These are phyloP conservation scores for Kwoniella shivajii DNA, from an alignment of 1,284 basidiomycete genomes.

Conservation along the genomic window DNA sequence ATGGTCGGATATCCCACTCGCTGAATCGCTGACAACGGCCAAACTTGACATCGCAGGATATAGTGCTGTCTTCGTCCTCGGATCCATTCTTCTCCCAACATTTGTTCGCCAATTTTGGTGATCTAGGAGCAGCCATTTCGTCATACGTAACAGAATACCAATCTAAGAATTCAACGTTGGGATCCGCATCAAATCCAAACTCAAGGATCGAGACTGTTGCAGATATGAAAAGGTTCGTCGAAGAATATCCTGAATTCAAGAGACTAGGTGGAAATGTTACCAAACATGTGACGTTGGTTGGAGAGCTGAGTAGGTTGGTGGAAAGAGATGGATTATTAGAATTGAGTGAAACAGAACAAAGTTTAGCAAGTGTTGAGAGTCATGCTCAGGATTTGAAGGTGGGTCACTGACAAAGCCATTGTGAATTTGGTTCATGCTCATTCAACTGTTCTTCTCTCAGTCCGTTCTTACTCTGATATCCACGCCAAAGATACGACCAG, in stretches of 20 bases:
- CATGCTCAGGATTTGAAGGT: conserved; percentile 79
- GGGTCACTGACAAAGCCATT: conserved; percentile 25
- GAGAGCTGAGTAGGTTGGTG: conserved; percentile 89
- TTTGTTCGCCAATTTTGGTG: conserved; percentile 92
- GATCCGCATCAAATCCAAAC: conserved; percentile 60
- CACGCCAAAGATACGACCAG: conserved; percentile 67
- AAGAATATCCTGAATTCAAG: conserved; percentile 97
- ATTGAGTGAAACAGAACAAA: conserved; percentile 94
- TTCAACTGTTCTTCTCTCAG: conserved; percentile 55
- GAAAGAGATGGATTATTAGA: conserved; percentile 82
- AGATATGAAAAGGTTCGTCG: conserved; percentile 98
- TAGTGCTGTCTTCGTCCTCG: conserved; percentile 86
- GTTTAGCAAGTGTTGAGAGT: conserved; percentile 86
- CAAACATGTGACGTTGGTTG: conserved; percentile 96
- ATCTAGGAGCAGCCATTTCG: conserved; percentile 90
- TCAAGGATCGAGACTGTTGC: conserved; percentile 90
- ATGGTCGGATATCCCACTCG: too few relatives aligned
- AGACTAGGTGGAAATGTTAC: conserved; percentile 97
- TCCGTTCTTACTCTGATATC: conserved; percentile 74
- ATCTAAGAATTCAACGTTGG: conserved; percentile 63
- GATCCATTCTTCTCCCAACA: conserved; percentile 95
- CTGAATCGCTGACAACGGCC: too few relatives aligned
- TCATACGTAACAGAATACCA: conserved; percentile 95
- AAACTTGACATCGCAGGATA: conserved; percentile 64
- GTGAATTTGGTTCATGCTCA: neutral